Base-by-base conservation (phyloP, 2,329 filamentous ascomycete genomes). In the Daldinia sp. region DNA sequence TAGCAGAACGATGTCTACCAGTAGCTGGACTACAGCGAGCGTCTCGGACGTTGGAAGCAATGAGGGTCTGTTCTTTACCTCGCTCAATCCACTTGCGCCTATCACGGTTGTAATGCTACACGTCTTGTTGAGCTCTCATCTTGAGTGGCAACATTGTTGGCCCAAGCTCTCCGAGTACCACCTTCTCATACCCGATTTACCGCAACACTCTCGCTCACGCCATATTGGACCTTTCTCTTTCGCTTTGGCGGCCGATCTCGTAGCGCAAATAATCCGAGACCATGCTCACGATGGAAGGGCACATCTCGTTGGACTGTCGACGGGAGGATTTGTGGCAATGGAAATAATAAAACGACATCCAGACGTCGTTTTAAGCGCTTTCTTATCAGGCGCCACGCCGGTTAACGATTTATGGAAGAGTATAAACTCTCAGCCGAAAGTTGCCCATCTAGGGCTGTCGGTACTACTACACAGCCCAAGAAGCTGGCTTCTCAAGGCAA, bases 301-400 rank as follows among this genome's bases (percentile, higher is more conserved):
- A 3, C 79, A 81, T 63, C 43, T 81, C 27, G 76, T 78, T 29
- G 78, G 78, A 2, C 43, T 81, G 19, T 81, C 78, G 1, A 77
- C 78, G 54, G 78, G 78, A 9, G 78, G 77, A 1, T 80, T 74
- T 56, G 60, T 79, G 1, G 69, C 71, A 29, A 67, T 77, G 59
- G 71, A 73, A n/a, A 64, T 80, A 4, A 72, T 74, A 25, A 68
- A 68, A 32, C 68, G 72, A 15, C 69, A 77, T 52, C 77, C 78
- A 0, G 73, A 75, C 10, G 67, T 79, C 4, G 76, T 78, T 11
- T 53, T 65, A 23, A 75, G 74, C 48, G 71, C 75, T 15, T 77
- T 78, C 41, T 68, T 75, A 7, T 77, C 77, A 11, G 77, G 77
- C 2, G 72, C 74, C 2, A 64, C 72, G 47, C 75, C 77, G 4